These are phyloP conservation scores for Penicillium lagena DNA, from an alignment of 495 filamentous ascomycete species.

Conservation along the genomic window DNA sequence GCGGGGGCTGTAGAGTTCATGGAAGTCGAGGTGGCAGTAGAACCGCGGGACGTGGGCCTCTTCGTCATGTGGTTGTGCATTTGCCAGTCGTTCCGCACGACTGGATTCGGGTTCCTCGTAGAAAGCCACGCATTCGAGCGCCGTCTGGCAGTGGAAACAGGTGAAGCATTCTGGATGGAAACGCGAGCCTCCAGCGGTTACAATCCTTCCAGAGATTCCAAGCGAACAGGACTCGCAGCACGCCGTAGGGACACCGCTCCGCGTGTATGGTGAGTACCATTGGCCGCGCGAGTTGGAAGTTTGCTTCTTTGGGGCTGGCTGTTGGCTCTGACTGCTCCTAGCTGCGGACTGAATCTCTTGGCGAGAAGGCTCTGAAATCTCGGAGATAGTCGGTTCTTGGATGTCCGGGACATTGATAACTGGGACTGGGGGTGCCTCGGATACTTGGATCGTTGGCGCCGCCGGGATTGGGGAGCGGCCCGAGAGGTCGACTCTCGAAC, in stretches of 20 bases:
- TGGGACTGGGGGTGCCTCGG: conserved; percentile 49
- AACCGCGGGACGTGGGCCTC: conserved; percentile 65
- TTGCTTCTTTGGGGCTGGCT: conserved; percentile 14
- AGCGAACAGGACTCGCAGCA: conserved; percentile 77
- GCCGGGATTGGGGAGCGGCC: conserved; percentile 35
- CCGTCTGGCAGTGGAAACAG: conserved; percentile 81
- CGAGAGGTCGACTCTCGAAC: conserved; percentile 10
- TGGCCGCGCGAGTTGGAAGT: conserved; percentile 20
- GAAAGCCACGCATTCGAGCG: conserved; percentile 91
- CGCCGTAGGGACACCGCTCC: conserved; percentile 60
- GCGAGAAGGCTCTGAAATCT: conserved; percentile 15
- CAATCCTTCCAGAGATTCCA: conserved; percentile 83
- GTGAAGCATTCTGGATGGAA: conserved; percentile 94
- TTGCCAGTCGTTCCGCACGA: conserved; percentile 61
- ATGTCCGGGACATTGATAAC: conserved; percentile 56
- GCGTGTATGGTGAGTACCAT: conserved; percentile 37
- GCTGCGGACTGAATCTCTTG: conserved; percentile 1
- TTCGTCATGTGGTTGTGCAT: conserved; percentile 40
- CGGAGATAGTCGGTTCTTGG: conserved; percentile 34
- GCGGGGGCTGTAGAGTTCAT: conserved; percentile 85
- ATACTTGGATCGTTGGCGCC: conserved; percentile 33
- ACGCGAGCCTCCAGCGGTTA: conserved; percentile 70
- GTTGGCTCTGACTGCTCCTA: conserved; percentile 9
- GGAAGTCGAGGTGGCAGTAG: conserved; percentile 97
- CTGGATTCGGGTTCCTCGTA: conserved; percentile 78